Percentiles rank a stretch among this genome's conserved stretches.
Conservation (phyloP, 192 early-diverging fungal genomes). For the Haplosporangium gracile region DNA sequence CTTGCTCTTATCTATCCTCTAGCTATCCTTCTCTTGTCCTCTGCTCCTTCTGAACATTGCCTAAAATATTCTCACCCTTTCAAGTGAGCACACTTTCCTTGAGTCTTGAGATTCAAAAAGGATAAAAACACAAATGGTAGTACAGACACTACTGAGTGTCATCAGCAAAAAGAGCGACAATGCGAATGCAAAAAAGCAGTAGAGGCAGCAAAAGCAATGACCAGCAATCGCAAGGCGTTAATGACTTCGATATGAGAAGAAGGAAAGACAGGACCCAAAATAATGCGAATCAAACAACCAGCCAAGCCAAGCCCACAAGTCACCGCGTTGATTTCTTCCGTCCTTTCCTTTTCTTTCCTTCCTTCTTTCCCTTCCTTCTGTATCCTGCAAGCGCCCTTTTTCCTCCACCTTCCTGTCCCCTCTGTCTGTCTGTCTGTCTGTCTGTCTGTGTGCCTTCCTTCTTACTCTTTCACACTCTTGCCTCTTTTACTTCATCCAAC, state of each 20-base stretch:
- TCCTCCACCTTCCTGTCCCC: background rate
- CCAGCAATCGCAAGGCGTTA: background rate
- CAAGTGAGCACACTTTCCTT: background rate
- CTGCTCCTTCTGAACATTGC: background rate
- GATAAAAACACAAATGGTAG: background rate
- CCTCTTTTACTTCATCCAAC: background rate
- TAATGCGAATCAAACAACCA: too few relatives aligned
- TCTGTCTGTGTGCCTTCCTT: background rate
- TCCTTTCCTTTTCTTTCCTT: too few relatives aligned
- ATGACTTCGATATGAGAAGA: background rate
- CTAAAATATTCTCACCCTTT: conserved; percentile 6
- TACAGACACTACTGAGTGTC: background rate
- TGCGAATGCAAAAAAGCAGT: background rate
- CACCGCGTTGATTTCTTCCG: too few relatives aligned
- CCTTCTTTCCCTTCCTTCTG: too few relatives aligned
- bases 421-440: background rate
- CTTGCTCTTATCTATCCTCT: background rate
- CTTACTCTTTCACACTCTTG: background rate
- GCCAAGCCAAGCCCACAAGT: too few relatives aligned
- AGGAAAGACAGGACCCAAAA: too few relatives aligned
- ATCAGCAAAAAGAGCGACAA: background rate
- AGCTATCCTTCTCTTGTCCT: background rate
- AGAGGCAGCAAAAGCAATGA: background rate
- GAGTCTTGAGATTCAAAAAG: background rate
- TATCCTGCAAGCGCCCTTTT: background rate